A percentile compares a stretch with the other conserved stretches of the same genome.
Evolutionary conservation across 1,139 yeast genomes (phyloP).

Genomic region (Geotrichum bryndzae): DNA sequence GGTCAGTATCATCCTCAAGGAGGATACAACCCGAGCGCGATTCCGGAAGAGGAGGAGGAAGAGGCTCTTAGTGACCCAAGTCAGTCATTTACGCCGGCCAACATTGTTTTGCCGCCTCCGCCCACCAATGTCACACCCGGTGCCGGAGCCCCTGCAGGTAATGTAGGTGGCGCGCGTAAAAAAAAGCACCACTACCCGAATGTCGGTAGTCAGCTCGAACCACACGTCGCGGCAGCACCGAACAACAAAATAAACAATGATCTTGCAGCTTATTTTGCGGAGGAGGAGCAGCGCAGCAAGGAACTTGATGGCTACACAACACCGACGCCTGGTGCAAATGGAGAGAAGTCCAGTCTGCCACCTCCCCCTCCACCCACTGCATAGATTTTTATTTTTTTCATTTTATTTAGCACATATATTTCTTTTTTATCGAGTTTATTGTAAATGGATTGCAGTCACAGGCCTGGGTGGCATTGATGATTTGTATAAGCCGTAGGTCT

Average conservation of each 20-base stretch:
- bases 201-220: slow-evolving; percentile 10
- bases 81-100: slow-evolving; percentile 10
- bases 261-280: slow-evolving; percentile 35
- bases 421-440: not conserved
- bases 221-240: not conserved
- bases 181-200: slow-evolving; percentile 12
- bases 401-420: not conserved
- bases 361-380: slow-evolving; percentile 7
- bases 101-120: slow-evolving; percentile 5
- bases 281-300: slow-evolving; percentile 33
- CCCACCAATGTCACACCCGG: slow-evolving; percentile 16
- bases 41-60: slow-evolving; percentile 37
- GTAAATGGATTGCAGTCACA: not conserved
- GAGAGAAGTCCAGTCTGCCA: not conserved
- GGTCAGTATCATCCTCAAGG: slow-evolving; percentile 4
- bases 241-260: slow-evolving; percentile 20
- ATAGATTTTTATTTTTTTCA: not conserved
- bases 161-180: slow-evolving; percentile 7
- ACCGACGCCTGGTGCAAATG: not conserved
- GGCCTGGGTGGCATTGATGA: not conserved
- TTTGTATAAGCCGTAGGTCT: not conserved
- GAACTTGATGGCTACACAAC: slow-evolving; percentile 21
- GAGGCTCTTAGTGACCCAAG: slow-evolving; percentile 31
- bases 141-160: slow-evolving; percentile 6
- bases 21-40: not conserved